These are phyloP conservation scores for Gossypium gossypioides DNA, from an alignment of 441 rosid genomes.

Conservation along the genomic window DNA sequence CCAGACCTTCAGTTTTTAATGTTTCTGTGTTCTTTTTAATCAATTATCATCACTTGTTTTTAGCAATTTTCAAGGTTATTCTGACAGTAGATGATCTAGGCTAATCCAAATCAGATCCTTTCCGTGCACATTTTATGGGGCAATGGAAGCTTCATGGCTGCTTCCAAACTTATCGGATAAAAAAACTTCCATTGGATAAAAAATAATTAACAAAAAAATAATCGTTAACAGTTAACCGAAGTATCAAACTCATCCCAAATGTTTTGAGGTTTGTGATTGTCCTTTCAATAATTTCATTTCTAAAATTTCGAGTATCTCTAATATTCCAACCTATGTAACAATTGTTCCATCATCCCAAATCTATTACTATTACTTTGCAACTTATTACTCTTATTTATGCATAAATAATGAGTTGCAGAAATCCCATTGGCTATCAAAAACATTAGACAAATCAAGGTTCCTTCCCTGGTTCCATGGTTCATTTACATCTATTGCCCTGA, in stretches of 20 bases:
- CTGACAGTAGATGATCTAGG: not conserved
- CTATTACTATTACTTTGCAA: too few relatives aligned
- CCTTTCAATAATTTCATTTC: too few relatives aligned
- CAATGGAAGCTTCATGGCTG: constrained; percentile 19
- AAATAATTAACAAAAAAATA: not conserved
- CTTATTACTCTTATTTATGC: too few relatives aligned
- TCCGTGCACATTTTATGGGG: not conserved
- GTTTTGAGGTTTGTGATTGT: too few relatives aligned
- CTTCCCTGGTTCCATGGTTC: too few relatives aligned
- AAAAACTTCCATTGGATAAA: not conserved
- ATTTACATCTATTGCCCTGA: not conserved
- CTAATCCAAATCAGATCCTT: not conserved
- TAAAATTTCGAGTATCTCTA: too few relatives aligned
- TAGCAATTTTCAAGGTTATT: not conserved
- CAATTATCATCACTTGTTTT: not conserved
- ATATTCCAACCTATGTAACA: too few relatives aligned
- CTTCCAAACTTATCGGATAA: constrained; percentile 5
- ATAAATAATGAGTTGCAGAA: too few relatives aligned
- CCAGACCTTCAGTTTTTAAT: not conserved
- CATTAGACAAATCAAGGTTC: too few relatives aligned
- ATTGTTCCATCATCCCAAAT: too few relatives aligned
- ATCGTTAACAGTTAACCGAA: not conserved
- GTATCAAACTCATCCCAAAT: not conserved
- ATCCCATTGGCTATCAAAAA: too few relatives aligned
- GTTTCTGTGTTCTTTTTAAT: not conserved